These are phyloP conservation scores for Diaporthe destruens DNA, from an alignment of 2,329 filamentous ascomycete genomes.

Conservation along the genomic window DNA sequence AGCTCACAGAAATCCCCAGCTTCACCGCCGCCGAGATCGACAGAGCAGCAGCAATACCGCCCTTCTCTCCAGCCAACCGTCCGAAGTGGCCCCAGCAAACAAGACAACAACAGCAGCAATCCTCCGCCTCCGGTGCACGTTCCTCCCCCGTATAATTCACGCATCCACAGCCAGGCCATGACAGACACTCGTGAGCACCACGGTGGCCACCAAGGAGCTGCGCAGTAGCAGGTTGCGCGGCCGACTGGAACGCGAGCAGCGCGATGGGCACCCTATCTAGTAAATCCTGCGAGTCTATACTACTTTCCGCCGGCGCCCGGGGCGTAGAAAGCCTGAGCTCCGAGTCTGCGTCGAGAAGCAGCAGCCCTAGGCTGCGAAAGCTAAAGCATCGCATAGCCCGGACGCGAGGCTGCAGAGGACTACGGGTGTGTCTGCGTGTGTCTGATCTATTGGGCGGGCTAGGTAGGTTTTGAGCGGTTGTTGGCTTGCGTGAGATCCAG, in stretches of 20 bases:
- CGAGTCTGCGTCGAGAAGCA: background rate
- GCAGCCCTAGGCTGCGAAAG: background rate
- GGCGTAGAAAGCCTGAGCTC: background rate
- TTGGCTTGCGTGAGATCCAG: too few relatives aligned
- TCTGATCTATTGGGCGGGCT: background rate
- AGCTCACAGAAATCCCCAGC: background rate
- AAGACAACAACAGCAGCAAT: background rate
- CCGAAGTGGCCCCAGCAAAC: background rate
- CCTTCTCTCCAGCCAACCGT: background rate
- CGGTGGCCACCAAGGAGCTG: background rate
- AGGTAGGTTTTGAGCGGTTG: background rate
- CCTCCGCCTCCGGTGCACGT: background rate
- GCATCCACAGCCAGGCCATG: background rate
- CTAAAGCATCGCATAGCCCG: too few relatives aligned
- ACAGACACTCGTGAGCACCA: constrained; percentile 10
- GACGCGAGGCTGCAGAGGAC: constrained; percentile 5
- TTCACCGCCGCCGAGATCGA: background rate
- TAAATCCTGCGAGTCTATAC: background rate
- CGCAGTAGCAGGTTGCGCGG: background rate
- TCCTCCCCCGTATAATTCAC: background rate
- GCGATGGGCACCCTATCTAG: background rate
- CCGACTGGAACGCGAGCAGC: background rate
- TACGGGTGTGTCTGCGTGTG: background rate
- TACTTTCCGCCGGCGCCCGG: too few relatives aligned
- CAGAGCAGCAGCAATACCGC: constrained; percentile 1